Base-by-base conservation (phyloP, 108 stramenopile species). In the Licmophora abbreviata region DNA sequence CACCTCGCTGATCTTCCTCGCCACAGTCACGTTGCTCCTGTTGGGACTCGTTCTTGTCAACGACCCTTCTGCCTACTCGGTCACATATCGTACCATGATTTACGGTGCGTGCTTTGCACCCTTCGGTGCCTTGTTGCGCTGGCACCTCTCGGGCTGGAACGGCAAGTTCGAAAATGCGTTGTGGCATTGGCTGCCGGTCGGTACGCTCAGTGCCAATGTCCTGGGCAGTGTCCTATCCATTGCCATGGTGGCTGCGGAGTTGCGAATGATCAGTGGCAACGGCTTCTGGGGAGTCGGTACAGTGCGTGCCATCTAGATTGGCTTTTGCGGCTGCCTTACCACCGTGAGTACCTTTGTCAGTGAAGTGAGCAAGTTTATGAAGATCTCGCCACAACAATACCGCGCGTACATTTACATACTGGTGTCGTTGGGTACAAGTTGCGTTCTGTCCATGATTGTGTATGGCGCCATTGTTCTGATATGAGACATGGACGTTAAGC, bases 301-400 rank as follows among this genome's bases (percentile, higher is more conserved):
- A 24, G 20, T 78, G 1, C 49, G 67, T 7, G 69, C 71, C 31
- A 21, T 71, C 44, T 55, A 60, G 31, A 50, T 71, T 49, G 83
- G 83, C 20, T 70, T 85, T 51, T 74, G 76, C 36, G 83, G 83
- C 17, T 67, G 73, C 32, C 43, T 85, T 26, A 73, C 77, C 12
- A 81, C 83, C 0, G 79, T 85, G 6, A 76, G 74, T 30, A 76
- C 79, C 11, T 78, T 78, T 41, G 73, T 75, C 1, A 70, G 72
- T 31, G 83, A 85, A 45, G 50, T 69, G 5, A 43, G 51, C 30
- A 56, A 28, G 25, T 44, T 62, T 15, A 51, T 42, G 28, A 9
- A 37, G 31, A 29, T 17, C 18, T 10, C 27, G 14, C 20, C 27
- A 11, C 31, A 40, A 7, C 42, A 43, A 18, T 50, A 69, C 44